These are phyloP conservation scores for Trifolium repens DNA, from an alignment of 306 rosid species.

Conservation along the genomic window DNA sequence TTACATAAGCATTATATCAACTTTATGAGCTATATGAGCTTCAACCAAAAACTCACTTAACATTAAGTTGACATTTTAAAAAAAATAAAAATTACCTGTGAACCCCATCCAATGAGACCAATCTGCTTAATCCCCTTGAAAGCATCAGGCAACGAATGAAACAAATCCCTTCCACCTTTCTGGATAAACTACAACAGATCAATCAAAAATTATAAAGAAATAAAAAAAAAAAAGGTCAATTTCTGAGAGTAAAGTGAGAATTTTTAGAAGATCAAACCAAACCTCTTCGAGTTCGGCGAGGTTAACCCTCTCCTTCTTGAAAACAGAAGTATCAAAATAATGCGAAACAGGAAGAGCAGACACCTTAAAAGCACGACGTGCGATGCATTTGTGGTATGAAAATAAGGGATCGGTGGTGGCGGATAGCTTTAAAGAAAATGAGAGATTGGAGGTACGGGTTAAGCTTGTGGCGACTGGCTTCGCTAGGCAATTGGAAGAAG, in stretches of 20 bases:
- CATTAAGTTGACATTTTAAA: neutral
- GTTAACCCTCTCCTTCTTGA: slow-evolving; percentile 83
- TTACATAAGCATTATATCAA: neutral
- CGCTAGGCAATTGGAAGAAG: slow-evolving; percentile 43
- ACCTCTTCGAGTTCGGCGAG: slow-evolving; percentile 96
- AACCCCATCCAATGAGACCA: slow-evolving; percentile 99
- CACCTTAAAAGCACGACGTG: slow-evolving; percentile 74
- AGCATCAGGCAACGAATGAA: slow-evolving; percentile 81
- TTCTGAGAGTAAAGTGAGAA: slow-evolving; percentile 12
- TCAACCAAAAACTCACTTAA: neutral
- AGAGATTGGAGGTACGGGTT: slow-evolving; percentile 12
- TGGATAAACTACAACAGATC: slow-evolving; percentile 67
- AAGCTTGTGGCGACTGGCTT: slow-evolving; percentile 29
- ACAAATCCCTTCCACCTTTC: slow-evolving; percentile 91
- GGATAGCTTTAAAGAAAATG: too few species aligned
- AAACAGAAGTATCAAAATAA: slow-evolving; percentile 78
- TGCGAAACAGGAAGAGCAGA: slow-evolving; percentile 52
- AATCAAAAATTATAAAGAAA: neutral
- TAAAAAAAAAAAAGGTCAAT: neutral
- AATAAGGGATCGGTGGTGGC: slow-evolving; percentile 27
- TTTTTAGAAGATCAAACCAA: neutral
- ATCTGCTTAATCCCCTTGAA: slow-evolving; percentile 93
- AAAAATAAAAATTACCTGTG: slow-evolving; percentile 63
- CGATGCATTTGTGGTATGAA: slow-evolving; percentile 36
- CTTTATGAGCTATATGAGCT: neutral